Percentiles rank a stretch among this genome's conserved stretches.
Evolutionary conservation across 768 basidiomycete genomes (phyloP).

Genomic region (Pleurotus salmoneostramineus): DNA sequence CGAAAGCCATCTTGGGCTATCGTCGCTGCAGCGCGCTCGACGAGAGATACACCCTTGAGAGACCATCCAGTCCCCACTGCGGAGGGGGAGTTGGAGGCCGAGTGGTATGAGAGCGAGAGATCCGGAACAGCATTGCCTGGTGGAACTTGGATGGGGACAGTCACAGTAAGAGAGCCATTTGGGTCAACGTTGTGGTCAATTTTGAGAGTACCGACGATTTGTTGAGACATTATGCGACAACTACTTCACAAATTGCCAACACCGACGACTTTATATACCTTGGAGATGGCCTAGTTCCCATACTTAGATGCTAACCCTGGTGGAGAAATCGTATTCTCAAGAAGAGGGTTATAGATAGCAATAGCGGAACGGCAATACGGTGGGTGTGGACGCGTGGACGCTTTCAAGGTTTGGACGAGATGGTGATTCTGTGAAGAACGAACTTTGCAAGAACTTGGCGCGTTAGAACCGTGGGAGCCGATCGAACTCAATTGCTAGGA

Average conservation of each 20-base stretch:
- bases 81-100: conserved; percentile 7
- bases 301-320: too few relatives aligned
- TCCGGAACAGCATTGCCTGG: conserved; percentile 8
- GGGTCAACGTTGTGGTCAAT: conserved; percentile 9
- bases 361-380: too few relatives aligned
- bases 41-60: conserved; percentile 4
- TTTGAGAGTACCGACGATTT: conserved; percentile 11
- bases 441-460: too few relatives aligned
- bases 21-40: conserved; percentile 8
- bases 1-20: conserved; percentile 11
- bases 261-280: too few relatives aligned
- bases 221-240: background rate
- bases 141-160: conserved; percentile 8
- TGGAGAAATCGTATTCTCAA: too few relatives aligned
- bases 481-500: too few relatives aligned
- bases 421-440: too few relatives aligned
- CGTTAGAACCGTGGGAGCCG: too few relatives aligned
- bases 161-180: conserved; percentile 9
- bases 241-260: background rate
- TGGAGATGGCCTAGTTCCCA: too few relatives aligned
- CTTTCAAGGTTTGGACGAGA: too few relatives aligned
- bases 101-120: conserved; percentile 10
- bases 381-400: too few relatives aligned
- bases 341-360: too few relatives aligned
- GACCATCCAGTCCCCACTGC: conserved; percentile 9